Evolutionary conservation across 164 flowering plant species (phyloP), one percentile per base, ranked within the genome.

Genomic region (Chimonanthus salicifolius): DNA sequence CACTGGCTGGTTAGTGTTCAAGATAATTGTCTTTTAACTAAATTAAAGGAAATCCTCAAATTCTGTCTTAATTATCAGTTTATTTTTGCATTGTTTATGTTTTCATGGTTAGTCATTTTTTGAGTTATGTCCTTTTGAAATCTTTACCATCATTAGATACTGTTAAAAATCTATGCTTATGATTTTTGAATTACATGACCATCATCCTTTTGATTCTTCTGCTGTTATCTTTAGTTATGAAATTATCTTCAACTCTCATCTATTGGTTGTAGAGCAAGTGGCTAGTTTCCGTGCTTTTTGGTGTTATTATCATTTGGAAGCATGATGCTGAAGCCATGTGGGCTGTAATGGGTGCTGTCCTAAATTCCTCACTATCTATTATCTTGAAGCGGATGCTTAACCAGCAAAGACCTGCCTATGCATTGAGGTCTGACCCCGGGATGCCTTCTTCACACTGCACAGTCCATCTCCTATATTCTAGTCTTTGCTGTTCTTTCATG

Each of bases 371-470:
- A 18, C 87, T 95, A 58, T 92, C 99, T 0, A 50, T 82, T 4
- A 49, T 48, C 11, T 85, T 95, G 58, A 95, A 95, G 79, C 75
- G 72, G 62, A 78, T 89, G 67, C 77, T 92, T 20, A 92, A 92
- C 75, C 97, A 92, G 73, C 84, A 89, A 78, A 83, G 96, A 15
- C 97, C 97, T 4, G 66, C 73, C 62, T 18, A 92, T 3, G 80
- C 81, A 33, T 50, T 74, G 72, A 83, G 74, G 72, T 82, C 92
- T 16, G 94, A 83, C 76, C 97, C 94, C 16, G 97, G 96, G 60
- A 92, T 92, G 96, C 96, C 97, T 71, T 92, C 97, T 77, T 90
- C 96, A 46, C 96, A 92, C n/a, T 83, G 89, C 94, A 4, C 92
- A 89, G 72, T 87, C 92, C 74, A 84, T 92, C 75, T 89, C 86